Percentiles rank a stretch among this genome's conserved stretches.
Evolutionary conservation across 306 rosid genomes (phyloP).

Genomic region (Prunus mongolica): DNA sequence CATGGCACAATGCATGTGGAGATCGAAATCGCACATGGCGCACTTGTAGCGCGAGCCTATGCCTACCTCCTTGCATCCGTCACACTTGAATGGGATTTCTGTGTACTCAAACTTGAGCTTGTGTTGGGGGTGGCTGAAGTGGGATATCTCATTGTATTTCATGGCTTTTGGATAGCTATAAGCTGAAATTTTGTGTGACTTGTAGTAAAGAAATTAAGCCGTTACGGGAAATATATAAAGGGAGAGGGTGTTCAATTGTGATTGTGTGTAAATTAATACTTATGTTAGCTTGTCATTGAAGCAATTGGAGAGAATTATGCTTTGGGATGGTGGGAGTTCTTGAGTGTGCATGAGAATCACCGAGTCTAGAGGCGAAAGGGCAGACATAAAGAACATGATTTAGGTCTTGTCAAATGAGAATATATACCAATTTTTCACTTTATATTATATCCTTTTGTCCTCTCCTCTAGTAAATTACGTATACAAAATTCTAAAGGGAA

Average conservation of each 20-base stretch:
- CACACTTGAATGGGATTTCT: slow-evolving; percentile 87
- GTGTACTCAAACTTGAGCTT: slow-evolving; percentile 63
- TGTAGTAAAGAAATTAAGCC: not conserved
- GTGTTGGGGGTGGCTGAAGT: slow-evolving; percentile 86
- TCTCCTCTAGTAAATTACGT: not conserved
- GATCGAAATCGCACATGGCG: slow-evolving; percentile 66
- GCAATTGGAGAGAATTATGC: slow-evolving; percentile 54
- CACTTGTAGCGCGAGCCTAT: slow-evolving; percentile 87
- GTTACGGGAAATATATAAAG: slow-evolving; percentile 20
- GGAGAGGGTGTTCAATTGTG: not conserved
- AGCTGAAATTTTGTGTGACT: not conserved
- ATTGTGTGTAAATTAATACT: not conserved
- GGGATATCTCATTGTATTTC: slow-evolving; percentile 76
- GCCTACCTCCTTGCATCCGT: slow-evolving; percentile 89
- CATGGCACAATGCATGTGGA: slow-evolving; percentile 77
- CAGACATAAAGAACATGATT: slow-evolving; percentile 33
- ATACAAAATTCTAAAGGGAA: not conserved
- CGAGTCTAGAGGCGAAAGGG: slow-evolving; percentile 43
- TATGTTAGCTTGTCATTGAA: slow-evolving; percentile 51
- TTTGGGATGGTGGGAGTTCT: slow-evolving; percentile 22
- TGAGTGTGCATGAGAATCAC: slow-evolving; percentile 43
- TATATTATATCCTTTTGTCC: not conserved
- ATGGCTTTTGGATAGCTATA: slow-evolving; percentile 24
- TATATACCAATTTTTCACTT: slow-evolving; percentile 32
- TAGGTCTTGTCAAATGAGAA: slow-evolving; percentile 39